phyloP scores from a whole-genome alignment of 164 flowering plant species.

The Vitis vinifera region DNA sequence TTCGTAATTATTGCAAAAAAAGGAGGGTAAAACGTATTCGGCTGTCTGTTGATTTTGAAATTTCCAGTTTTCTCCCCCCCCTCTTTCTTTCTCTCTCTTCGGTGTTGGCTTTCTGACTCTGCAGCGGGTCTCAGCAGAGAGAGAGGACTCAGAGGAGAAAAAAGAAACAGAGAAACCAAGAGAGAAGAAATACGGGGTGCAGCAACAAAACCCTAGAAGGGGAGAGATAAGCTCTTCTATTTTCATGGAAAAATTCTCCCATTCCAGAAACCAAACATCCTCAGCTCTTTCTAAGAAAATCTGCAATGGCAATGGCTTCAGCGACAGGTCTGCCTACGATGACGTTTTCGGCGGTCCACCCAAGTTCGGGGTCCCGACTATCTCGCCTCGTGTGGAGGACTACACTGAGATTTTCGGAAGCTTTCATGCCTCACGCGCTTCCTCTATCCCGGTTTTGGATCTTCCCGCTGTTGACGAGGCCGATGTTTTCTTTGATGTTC shows the following conservation, averaged over 20 bases:
- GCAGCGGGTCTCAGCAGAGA: conserved; percentile 13
- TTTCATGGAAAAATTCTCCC: conserved; percentile 43
- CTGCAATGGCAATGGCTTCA: conserved; percentile 23
- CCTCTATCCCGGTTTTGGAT: conserved; percentile 70
- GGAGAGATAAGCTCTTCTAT: not conserved
- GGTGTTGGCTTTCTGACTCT: conserved; percentile 15
- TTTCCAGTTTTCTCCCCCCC: not conserved
- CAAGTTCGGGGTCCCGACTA: conserved; percentile 42
- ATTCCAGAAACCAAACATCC: conserved; percentile 28
- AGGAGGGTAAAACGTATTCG: too few relatives aligned
- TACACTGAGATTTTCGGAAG: conserved; percentile 82
- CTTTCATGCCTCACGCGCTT: conserved; percentile 50
- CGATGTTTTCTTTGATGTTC: conserved; percentile 32
- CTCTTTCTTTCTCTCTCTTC: not conserved
- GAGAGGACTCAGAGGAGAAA: conserved; percentile 1
- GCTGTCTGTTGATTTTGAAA: too few relatives aligned
- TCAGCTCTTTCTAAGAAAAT: conserved; percentile 31
- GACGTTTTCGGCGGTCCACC: conserved; percentile 81
- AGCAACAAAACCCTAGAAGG: conserved; percentile 35
- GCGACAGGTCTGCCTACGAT: conserved; percentile 45
- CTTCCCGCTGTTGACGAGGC: conserved; percentile 42
- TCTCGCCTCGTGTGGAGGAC: conserved; percentile 74
- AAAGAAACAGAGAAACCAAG: not conserved
- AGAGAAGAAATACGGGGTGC: not conserved
- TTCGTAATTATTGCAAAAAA: too few relatives aligned